Evolutionary conservation across 768 basidiomycete genomes (phyloP).

Genomic region (Tylopilus sp.): DNA sequence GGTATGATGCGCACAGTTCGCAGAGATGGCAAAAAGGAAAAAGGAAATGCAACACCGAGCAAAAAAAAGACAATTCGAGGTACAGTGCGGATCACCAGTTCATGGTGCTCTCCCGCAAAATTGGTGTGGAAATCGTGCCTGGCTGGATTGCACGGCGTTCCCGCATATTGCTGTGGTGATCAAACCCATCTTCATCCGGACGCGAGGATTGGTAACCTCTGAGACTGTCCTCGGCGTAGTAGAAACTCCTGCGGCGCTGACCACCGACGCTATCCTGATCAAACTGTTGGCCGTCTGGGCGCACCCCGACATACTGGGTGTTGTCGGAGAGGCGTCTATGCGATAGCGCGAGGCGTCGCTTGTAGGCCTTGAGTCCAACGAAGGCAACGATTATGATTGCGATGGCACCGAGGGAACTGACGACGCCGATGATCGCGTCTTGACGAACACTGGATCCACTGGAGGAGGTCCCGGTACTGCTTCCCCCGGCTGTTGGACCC

Average conservation of each 20-base stretch:
- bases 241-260: constrained; percentile 73
- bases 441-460: constrained; percentile 46
- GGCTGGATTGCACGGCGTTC: constrained; percentile 60
- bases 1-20: constrained; percentile 18
- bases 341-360: constrained; percentile 61
- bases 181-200: constrained; percentile 37
- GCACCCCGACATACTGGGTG: constrained; percentile 35
- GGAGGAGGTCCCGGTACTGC: constrained; percentile 17
- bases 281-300: constrained; percentile 68
- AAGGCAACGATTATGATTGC: constrained; percentile 68
- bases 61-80: background rate
- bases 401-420: constrained; percentile 75
- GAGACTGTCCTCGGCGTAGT: constrained; percentile 83
- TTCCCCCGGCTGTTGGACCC: constrained; percentile 33
- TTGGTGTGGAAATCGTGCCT: constrained; percentile 69
- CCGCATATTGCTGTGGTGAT: constrained; percentile 39
- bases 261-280: constrained; percentile 75
- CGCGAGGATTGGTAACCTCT: constrained; percentile 49
- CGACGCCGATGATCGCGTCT: constrained; percentile 90
- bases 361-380: constrained; percentile 67
- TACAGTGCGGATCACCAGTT: constrained; percentile 57
- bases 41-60: background rate
- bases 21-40: background rate
- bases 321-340: constrained; percentile 72
- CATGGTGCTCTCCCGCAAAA: constrained; percentile 79